Conservation (phyloP, 108 stramenopile genomes). For the Nitzschia palea region DNA sequence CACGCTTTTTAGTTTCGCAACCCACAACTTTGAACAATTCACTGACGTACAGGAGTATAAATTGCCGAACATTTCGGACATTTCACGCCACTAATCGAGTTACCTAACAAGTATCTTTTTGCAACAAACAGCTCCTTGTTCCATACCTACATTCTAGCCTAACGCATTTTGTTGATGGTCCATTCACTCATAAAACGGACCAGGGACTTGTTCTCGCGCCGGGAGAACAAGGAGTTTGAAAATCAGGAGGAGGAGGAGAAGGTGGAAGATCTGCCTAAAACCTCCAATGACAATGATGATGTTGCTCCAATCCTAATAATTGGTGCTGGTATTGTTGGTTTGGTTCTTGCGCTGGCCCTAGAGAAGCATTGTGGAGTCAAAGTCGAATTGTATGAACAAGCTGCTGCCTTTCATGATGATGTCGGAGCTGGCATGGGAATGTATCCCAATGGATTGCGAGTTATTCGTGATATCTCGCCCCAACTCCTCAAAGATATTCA, state of each 20-base stretch:
- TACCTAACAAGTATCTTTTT: too few species aligned
- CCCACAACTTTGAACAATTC: not conserved
- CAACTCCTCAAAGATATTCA: constrained; percentile 37
- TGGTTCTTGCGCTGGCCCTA: constrained; percentile 30
- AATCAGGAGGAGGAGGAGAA: not conserved
- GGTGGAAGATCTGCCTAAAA: not conserved
- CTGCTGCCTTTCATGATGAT: constrained; percentile 30
- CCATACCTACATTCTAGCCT: not conserved
- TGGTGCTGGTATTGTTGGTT: constrained; percentile 36
- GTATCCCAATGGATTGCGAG: constrained; percentile 70
- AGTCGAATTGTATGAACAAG: constrained; percentile 32
- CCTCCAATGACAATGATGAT: not conserved
- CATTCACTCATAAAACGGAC: not conserved
- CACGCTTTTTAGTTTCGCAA: not conserved
- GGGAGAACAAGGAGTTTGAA: not conserved
- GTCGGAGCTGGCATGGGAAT: constrained; percentile 67
- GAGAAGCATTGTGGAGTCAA: constrained; percentile 16
- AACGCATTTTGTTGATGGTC: not conserved
- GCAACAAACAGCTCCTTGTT: too few species aligned
- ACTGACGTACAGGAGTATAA: too few species aligned
- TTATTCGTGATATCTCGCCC: constrained; percentile 48
- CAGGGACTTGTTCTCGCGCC: not conserved
- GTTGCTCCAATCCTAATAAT: constrained; percentile 16
- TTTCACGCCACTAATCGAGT: too few species aligned
- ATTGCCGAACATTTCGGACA: too few species aligned